phyloP scores from a whole-genome alignment of 495 filamentous ascomycete species.

The Penicillium paxilli region DNA sequence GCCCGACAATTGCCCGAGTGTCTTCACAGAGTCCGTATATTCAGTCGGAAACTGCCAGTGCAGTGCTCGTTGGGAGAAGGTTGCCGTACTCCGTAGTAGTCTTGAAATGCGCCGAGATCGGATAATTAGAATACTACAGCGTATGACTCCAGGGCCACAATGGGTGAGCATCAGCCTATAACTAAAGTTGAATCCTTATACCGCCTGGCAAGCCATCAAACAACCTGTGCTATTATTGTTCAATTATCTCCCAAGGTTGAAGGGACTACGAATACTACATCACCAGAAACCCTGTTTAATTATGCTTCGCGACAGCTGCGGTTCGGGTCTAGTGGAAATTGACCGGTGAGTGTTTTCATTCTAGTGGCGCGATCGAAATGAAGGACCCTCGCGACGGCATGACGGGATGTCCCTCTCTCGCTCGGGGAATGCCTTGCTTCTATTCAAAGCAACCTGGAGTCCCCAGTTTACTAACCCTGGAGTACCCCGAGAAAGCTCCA shows the following conservation, averaged over 20 bases:
- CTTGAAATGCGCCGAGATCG: not conserved
- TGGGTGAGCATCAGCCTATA: too few relatives aligned
- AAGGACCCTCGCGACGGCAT: slow-evolving; percentile 2
- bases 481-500: too few relatives aligned
- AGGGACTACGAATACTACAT: not conserved
- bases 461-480: too few relatives aligned
- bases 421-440: not conserved
- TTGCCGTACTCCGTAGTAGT: not conserved
- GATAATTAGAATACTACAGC: too few relatives aligned
- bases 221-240: too few relatives aligned
- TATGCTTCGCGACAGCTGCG: not conserved
- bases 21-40: not conserved
- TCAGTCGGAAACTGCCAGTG: too few relatives aligned
- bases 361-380: slow-evolving; percentile 11
- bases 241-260: not conserved
- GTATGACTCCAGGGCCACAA: too few relatives aligned
- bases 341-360: slow-evolving; percentile 20
- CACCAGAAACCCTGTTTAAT: not conserved
- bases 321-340: not conserved
- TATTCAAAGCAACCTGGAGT: not conserved
- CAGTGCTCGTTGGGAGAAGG: too few relatives aligned
- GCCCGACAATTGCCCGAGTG: slow-evolving; percentile 37
- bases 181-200: too few relatives aligned
- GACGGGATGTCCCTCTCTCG: too few relatives aligned
- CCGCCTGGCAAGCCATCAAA: too few relatives aligned